Evolutionary conservation across 495 filamentous ascomycete species (phyloP).

Genomic region (Collariella sp.): DNA sequence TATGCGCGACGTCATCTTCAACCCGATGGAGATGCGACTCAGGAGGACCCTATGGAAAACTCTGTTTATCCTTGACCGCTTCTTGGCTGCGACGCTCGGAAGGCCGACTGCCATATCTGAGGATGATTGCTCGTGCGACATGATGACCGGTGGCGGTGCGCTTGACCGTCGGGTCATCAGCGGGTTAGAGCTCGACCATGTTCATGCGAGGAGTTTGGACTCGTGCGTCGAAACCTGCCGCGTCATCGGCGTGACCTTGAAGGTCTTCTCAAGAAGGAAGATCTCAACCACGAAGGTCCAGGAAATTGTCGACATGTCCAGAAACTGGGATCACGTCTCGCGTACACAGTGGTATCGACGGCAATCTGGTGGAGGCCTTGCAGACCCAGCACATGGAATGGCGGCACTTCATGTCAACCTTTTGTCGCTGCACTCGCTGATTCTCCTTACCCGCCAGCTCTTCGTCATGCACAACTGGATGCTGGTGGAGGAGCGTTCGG

Average conservation of each 20-base stretch:
- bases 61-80: slow-evolving; percentile 53
- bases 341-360: slow-evolving; percentile 40
- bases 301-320: slow-evolving; percentile 52
- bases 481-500: slow-evolving; percentile 25
- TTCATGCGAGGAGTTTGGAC: slow-evolving; percentile 38
- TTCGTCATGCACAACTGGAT: slow-evolving; percentile 46
- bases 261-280: slow-evolving; percentile 60
- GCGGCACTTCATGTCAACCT: slow-evolving; percentile 60
- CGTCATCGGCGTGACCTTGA: slow-evolving; percentile 58
- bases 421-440: slow-evolving; percentile 64
- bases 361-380: slow-evolving; percentile 37
- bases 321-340: slow-evolving; percentile 41
- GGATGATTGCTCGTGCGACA: slow-evolving; percentile 47
- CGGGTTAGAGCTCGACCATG: slow-evolving; percentile 5
- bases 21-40: slow-evolving; percentile 32
- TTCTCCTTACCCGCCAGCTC: slow-evolving; percentile 64
- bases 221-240: slow-evolving; percentile 49
- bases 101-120: slow-evolving; percentile 54
- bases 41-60: slow-evolving; percentile 53
- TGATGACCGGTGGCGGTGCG: slow-evolving; percentile 30
- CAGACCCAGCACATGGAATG: slow-evolving; percentile 47
- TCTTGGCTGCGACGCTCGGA: slow-evolving; percentile 50
- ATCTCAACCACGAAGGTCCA: slow-evolving; percentile 59
- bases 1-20: slow-evolving; percentile 41
- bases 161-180: slow-evolving; percentile 36